Conservation (phyloP, 164 flowering plant genomes). For the Amborella trichopoda region DNA sequence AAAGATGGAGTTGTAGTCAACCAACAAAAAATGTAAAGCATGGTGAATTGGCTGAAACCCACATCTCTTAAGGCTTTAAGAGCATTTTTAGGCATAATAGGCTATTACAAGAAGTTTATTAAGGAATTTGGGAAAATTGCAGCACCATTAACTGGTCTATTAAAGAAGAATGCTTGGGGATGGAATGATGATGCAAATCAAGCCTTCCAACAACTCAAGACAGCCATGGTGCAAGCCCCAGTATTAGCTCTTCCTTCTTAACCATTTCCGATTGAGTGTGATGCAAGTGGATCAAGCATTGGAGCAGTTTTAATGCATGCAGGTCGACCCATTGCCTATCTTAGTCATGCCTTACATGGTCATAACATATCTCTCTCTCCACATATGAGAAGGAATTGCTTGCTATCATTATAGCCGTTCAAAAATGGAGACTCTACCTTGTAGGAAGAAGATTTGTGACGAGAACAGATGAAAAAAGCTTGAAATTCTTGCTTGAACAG, state of each 20-base stretch:
- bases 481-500: background rate
- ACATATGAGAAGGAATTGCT: slow-evolving; percentile 1
- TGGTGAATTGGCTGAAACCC: background rate
- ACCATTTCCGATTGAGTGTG: background rate
- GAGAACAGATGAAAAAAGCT: background rate
- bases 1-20: background rate
- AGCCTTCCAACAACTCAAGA: background rate
- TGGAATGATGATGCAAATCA: background rate
- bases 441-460: background rate
- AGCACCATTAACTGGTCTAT: background rate
- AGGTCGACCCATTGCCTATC: background rate
- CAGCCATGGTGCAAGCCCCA: slow-evolving; percentile 1
- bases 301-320: slow-evolving; percentile 1
- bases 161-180: background rate
- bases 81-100: background rate
- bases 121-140: slow-evolving; percentile 1
- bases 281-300: background rate
- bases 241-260: background rate
- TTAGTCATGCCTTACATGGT: background rate
- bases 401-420: background rate
- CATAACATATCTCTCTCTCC: background rate
- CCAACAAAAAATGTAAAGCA: background rate
- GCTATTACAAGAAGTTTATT: background rate
- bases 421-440: background rate
- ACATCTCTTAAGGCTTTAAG: background rate